A percentile compares a stretch with the other conserved stretches of the same genome.
These are phyloP conservation scores for Oidium heveae DNA, from an alignment of 2,329 filamentous ascomycete genomes.

Conservation along the genomic window DNA sequence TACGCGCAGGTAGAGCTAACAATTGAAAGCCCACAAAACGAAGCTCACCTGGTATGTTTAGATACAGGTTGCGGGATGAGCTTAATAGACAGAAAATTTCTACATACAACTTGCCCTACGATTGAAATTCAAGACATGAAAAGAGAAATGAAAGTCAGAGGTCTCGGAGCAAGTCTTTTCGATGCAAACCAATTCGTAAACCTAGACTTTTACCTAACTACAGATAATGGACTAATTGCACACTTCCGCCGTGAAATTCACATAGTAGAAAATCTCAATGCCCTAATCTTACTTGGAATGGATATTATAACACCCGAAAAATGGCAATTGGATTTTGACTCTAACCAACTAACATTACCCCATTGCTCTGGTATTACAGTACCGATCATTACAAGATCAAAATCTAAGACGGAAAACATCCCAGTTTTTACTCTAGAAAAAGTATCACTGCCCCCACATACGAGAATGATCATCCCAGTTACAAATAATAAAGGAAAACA, in stretches of 20 bases:
- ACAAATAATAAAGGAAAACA: no score
- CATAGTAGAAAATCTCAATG: background rate
- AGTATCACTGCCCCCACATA: no score
- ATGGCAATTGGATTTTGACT: background rate
- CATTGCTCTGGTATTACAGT: background rate
- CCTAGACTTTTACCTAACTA: background rate
- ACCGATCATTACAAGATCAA: no score
- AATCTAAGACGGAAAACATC: no score
- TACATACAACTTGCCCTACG: no score
- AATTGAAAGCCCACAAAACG: background rate
- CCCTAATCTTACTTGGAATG: background rate
- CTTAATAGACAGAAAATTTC: background rate
- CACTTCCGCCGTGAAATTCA: background rate
- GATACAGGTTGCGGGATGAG: background rate
- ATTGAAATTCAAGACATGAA: no score
- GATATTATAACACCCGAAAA: background rate
- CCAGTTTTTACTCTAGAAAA: no score
- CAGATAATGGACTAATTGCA: background rate
- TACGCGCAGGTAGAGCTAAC: background rate
- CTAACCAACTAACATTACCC: background rate
- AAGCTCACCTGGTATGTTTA: background rate
- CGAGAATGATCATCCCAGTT: no score
- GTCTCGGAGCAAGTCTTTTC: background rate
- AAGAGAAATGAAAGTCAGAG: background rate
- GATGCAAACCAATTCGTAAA: background rate